Evolutionary conservation across 2,329 filamentous ascomycete species (phyloP), one percentile per base, ranked within the genome.

Genomic region (Pseudogymnoascus sp.): DNA sequence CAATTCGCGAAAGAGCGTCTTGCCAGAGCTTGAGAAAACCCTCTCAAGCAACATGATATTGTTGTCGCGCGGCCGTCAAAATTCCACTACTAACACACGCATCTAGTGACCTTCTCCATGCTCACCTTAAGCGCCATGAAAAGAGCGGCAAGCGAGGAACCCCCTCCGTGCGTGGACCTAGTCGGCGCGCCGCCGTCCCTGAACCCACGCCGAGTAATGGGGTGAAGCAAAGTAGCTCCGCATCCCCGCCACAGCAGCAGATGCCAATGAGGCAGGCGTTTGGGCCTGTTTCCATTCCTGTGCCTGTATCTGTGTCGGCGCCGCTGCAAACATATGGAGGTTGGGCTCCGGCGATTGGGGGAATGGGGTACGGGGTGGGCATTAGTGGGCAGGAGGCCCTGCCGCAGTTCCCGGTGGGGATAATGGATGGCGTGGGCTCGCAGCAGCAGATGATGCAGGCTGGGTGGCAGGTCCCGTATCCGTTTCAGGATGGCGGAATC

Each of bases 81-180:
- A 52, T 49, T 23, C 6, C 36, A 60, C 14, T 16, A 25, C 23
- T 58, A 23, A 60, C 28, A 16, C 36, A 39, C 25, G 11, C 19
- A 59, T 22, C 22, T 36, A 68, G 67, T 62, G 67, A 68, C 36
- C 66, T 68, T 9, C 63, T 68, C 5, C 66, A 66, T 52, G 67
- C 67, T 25, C 67, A 68, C 61, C 63, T 68, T 3, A 66, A 64
- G 16, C 66, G 67, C 9, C 67, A 68, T 62, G 60, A 61, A 35
- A 61, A 61, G 28, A 11, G 28, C 28, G 60, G 49, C 25, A 61
- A 61, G 25, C 41, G 49, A 61, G 28, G 28, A 19, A 19, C 12
- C 5, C 28, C 9, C 22, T 55, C 25, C 4, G 49, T 3, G 28
- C 49, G 49, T 55, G 49, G 49, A 8, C 49, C 28, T 55, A 3